Evolutionary conservation across 495 filamentous ascomycete species (phyloP), one percentile per base, ranked within the genome.

Genomic region (Daldinia bambusicola): DNA sequence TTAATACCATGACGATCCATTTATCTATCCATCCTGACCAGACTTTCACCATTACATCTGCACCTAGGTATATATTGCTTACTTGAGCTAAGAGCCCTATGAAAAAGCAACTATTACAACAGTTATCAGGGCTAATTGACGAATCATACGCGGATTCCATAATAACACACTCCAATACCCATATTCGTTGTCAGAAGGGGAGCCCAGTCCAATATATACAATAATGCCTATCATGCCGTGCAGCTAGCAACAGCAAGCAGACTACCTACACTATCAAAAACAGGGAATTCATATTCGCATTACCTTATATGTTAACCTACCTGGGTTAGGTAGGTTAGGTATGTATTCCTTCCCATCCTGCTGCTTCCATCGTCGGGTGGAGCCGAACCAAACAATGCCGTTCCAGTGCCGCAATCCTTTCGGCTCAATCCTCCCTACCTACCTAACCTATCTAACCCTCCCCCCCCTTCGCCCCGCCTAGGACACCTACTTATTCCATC

Each of bases 311-410:
- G n/a, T n/a, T n/a, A n/a, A n/a, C 26, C 26, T 26, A 26, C 26
- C 26, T 26, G 26, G n/a, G n/a, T n/a, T 26, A 26, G 26, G 1
- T 1, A 26, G 1, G 26, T 3, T 1, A 26, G 26, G 26, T 51
- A 36, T 38, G 26, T 51, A 63, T 71, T 71, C 63, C 69, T 63
- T 63, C 63, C 63, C 58, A 34, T 67, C 63, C 50, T 66, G 56
- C 50, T 66, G 56, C 55, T 63, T 63, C 69, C 48, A 34, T 67
- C 55, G 14, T 30, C 31, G 30, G 34, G 37, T 55, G 18, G 31
- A 55, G 34, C 31, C 16, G 40, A 52, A 52, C 26, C 20, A 31
- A 32, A 16, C 53, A 63, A 56, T 51, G 38, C 32, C 32, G 37
- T 69, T 34, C 40, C 13, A 43, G 22, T 63, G 34, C 41, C 52